These are phyloP conservation scores for Neonectria ditissima DNA, from an alignment of 2,329 filamentous ascomycete species.

Conservation along the genomic window DNA sequence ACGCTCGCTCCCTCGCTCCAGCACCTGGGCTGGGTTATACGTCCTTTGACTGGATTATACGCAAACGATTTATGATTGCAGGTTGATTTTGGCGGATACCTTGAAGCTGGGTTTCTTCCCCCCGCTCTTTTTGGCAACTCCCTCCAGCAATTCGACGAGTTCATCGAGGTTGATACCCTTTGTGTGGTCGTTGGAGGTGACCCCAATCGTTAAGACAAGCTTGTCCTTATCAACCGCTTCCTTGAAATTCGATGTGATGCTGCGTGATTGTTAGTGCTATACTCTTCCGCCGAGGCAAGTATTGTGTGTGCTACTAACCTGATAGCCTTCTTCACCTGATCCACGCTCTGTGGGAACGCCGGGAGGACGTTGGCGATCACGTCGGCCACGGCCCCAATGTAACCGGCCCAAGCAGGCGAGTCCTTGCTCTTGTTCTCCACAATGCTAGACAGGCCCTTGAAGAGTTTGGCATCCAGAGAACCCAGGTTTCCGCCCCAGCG, in stretches of 20 bases:
- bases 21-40: conserved; percentile 23
- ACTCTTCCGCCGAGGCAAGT: background rate
- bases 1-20: conserved; percentile 32
- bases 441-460: conserved; percentile 57
- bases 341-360: conserved; percentile 52
- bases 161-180: conserved; percentile 50
- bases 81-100: conserved; percentile 47
- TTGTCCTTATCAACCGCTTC: conserved; percentile 50
- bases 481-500: conserved; percentile 76
- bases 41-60: conserved; percentile 29
- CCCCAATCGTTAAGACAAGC: conserved; percentile 51
- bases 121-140: conserved; percentile 48
- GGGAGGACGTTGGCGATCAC: conserved; percentile 58
- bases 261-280: conserved; percentile 42
- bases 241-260: conserved; percentile 46
- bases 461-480: conserved; percentile 59
- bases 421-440: conserved; percentile 52
- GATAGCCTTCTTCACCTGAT: conserved; percentile 51
- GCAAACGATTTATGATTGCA: conserved; percentile 39
- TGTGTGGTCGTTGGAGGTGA: conserved; percentile 45
- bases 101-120: conserved; percentile 49
- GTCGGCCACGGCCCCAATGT: conserved; percentile 62
- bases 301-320: conserved; percentile 50
- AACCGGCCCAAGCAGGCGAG: conserved; percentile 65
- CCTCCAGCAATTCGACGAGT: conserved; percentile 50